Evolutionary conservation across 306 rosid genomes (phyloP).

Genomic region (Vigna angularis): DNA sequence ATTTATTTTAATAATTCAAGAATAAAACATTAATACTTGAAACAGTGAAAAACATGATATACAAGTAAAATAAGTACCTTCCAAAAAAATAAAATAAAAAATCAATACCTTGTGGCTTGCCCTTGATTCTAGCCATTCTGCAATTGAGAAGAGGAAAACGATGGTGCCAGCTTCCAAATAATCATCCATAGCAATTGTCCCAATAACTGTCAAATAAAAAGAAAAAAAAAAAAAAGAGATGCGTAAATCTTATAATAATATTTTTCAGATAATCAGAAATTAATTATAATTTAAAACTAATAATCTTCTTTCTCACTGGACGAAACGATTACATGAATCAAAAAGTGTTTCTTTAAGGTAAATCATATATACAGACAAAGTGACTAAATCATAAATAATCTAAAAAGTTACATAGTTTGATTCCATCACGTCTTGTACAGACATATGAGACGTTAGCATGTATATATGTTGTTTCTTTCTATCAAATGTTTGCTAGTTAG

Average conservation of each 20-base stretch:
- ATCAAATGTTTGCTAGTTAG: not conserved
- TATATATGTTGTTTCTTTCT: not conserved
- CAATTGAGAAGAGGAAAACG: conserved; percentile 86
- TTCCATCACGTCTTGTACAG: not conserved
- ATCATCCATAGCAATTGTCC: conserved; percentile 74
- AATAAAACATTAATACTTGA: not conserved
- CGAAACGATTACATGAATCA: no score
- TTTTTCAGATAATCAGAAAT: not conserved
- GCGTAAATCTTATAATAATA: not conserved
- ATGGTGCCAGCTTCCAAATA: conserved; percentile 92
- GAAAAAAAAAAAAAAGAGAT: not conserved
- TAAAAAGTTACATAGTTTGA: not conserved
- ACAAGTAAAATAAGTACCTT: not conserved
- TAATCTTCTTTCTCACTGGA: not conserved
- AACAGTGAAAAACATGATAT: not conserved
- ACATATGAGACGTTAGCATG: not conserved
- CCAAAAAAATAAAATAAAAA: not conserved
- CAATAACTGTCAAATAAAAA: conserved; percentile 64
- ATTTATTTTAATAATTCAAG: not conserved
- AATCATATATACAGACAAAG: no score
- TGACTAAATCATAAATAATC: not conserved
- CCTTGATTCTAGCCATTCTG: conserved; percentile 90
- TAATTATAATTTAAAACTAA: not conserved
- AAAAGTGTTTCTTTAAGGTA: no score
- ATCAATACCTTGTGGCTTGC: conserved; percentile 81